Conservation (phyloP, 257 asterid species). For the Solanum neorickii region DNA sequence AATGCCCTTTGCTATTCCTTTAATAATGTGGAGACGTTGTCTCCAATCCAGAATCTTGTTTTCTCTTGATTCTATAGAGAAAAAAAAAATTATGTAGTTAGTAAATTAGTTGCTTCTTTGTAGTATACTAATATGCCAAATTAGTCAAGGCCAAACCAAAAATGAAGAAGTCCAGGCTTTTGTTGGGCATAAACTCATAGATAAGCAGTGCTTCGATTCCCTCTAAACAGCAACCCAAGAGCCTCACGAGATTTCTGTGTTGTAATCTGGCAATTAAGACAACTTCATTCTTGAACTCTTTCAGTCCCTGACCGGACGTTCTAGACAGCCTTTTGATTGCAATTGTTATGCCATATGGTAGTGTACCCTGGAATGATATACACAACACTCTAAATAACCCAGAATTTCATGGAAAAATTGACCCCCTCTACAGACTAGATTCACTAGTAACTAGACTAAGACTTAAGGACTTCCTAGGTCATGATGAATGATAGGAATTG, state of each 20-base stretch:
- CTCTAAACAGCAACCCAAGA: neutral
- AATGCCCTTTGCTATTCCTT: neutral
- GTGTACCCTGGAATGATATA: neutral
- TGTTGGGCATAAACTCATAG: neutral
- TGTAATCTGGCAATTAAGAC: neutral
- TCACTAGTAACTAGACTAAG: no score
- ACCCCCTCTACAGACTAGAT: neutral
- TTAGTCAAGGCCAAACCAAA: neutral
- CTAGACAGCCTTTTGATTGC: neutral
- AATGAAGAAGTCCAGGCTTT: neutral
- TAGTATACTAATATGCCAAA: neutral
- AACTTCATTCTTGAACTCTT: conserved; percentile 3
- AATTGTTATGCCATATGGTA: neutral
- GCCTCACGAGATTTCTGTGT: neutral
- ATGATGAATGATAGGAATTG: neutral
- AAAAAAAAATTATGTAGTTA: neutral
- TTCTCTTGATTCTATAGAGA: neutral
- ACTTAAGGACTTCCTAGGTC: neutral
- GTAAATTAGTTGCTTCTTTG: neutral
- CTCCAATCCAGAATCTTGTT: neutral
- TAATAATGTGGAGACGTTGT: neutral
- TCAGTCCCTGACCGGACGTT: neutral
- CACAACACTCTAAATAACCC: neutral
- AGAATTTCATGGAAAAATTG: no score
- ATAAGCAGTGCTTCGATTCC: neutral